These are phyloP conservation scores for Schizothecium vesticola DNA, from an alignment of 495 filamentous ascomycete species.

Conservation along the genomic window DNA sequence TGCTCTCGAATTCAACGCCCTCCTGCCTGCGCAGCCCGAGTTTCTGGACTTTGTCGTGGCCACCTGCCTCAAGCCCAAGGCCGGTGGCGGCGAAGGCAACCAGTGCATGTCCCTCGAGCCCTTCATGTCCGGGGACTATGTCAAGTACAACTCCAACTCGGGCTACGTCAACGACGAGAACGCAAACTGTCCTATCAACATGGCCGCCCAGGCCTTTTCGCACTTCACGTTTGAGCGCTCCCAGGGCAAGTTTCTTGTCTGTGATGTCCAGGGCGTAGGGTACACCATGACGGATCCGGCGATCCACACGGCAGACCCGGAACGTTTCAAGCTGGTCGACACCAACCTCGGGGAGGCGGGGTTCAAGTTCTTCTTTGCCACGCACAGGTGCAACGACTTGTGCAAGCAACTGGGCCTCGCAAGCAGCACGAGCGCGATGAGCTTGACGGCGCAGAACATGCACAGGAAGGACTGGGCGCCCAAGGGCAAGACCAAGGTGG, in stretches of 20 bases:
- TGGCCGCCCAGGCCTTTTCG: conserved; percentile 36
- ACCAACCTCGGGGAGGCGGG: conserved; percentile 29
- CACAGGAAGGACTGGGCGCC: background rate
- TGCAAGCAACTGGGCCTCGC: conserved; percentile 35
- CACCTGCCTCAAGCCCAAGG: conserved; percentile 23
- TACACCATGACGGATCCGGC: conserved; percentile 32
- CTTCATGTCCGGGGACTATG: conserved; percentile 28
- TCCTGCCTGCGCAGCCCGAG: conserved; percentile 13
- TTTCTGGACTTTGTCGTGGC: conserved; percentile 33
- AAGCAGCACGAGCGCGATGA: background rate
- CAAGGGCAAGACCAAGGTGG: background rate
- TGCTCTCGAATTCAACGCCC: conserved; percentile 36
- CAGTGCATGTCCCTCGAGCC: conserved; percentile 30
- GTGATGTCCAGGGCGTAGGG: conserved; percentile 34
- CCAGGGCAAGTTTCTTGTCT: conserved; percentile 27
- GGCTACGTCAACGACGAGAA: conserved; percentile 28
- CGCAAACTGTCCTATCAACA: conserved; percentile 17
- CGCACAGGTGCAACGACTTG: conserved; percentile 34
- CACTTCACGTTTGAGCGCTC: conserved; percentile 44
- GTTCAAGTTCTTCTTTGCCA: conserved; percentile 36
- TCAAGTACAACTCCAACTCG: conserved; percentile 39
- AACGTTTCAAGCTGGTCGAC: conserved; percentile 24
- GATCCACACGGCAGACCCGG: conserved; percentile 28
- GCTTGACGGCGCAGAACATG: background rate
- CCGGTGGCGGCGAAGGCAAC: background rate